Conservation (phyloP, 371 early-diverging fungal genomes). For the Homolaphlyctis polyrhiza region DNA sequence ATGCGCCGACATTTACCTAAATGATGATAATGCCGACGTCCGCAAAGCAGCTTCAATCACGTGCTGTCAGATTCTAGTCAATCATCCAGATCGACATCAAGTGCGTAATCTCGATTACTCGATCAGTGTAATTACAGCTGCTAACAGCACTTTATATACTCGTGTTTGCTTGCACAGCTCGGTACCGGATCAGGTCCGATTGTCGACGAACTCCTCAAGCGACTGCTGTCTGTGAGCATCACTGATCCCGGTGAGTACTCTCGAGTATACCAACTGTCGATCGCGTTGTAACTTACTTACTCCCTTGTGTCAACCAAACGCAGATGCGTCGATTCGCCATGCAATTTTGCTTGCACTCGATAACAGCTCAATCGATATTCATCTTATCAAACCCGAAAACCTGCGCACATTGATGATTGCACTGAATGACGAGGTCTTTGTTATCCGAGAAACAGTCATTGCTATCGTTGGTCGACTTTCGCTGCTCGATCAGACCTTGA, state of each 20-base stretch:
- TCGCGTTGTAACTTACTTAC: too few species aligned
- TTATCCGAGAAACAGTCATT: slow-evolving; percentile 81
- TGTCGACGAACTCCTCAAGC: background rate
- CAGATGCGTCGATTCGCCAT: slow-evolving; percentile 66
- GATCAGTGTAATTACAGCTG: too few species aligned
- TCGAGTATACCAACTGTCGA: too few species aligned
- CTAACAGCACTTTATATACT: too few species aligned
- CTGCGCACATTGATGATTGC: slow-evolving; percentile 85
- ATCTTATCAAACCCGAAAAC: slow-evolving; percentile 87
- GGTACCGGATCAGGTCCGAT: too few species aligned
- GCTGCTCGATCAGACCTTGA: slow-evolving; percentile 86
- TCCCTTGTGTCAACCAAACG: too few species aligned
- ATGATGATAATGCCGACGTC: slow-evolving; percentile 77
- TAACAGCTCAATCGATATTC: slow-evolving; percentile 81
- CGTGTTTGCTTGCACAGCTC: too few species aligned
- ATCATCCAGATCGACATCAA: slow-evolving; percentile 25
- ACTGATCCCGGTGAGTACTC: background rate
- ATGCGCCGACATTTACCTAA: slow-evolving; percentile 72
- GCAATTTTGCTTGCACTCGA: slow-evolving; percentile 76
- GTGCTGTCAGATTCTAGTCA: slow-evolving; percentile 66
- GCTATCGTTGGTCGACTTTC: slow-evolving; percentile 83
- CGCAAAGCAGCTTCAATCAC: slow-evolving; percentile 86
- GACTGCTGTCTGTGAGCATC: background rate
- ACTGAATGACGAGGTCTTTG: slow-evolving; percentile 88
- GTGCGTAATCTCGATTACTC: too few species aligned